Conservation (phyloP, 2,329 filamentous ascomycete species). For the Trichoderma citrinoviride region DNA sequence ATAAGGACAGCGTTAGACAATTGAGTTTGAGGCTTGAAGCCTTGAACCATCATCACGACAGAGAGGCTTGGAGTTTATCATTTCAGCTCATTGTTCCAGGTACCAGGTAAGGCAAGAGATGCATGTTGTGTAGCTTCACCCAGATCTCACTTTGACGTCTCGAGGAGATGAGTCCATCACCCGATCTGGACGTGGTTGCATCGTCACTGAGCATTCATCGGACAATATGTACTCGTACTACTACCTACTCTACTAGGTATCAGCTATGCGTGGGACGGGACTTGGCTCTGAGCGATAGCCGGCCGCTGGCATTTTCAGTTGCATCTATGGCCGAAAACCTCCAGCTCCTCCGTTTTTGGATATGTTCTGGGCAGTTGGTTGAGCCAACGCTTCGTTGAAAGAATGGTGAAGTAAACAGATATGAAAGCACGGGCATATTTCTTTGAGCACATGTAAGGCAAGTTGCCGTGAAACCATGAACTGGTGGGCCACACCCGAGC, state of each 20-base stretch:
- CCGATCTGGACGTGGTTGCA: background rate
- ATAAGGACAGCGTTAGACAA: background rate
- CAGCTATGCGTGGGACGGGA: background rate
- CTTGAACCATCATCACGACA: background rate
- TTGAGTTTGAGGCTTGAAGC: background rate
- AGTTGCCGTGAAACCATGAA: background rate
- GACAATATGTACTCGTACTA: too few species aligned
- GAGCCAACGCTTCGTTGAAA: too few species aligned
- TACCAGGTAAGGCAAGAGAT: too few species aligned
- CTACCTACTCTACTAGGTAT: too few species aligned
- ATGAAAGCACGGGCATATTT: too few species aligned
- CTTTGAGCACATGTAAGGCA: background rate
- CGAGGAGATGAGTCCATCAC: background rate
- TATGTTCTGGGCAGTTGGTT: too few species aligned
- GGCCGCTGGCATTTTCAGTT: background rate
- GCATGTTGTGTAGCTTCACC: background rate
- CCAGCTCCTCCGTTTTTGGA: too few species aligned
- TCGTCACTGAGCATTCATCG: background rate
- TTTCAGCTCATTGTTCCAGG: background rate
- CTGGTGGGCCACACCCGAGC: background rate
- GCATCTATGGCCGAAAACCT: too few species aligned
- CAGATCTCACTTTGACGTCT: background rate
- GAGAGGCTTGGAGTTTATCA: background rate
- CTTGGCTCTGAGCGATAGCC: background rate
- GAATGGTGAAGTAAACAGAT: too few species aligned